Conservation (phyloP, 352 stramenopile genomes). For the Aphanomyces astaci region DNA sequence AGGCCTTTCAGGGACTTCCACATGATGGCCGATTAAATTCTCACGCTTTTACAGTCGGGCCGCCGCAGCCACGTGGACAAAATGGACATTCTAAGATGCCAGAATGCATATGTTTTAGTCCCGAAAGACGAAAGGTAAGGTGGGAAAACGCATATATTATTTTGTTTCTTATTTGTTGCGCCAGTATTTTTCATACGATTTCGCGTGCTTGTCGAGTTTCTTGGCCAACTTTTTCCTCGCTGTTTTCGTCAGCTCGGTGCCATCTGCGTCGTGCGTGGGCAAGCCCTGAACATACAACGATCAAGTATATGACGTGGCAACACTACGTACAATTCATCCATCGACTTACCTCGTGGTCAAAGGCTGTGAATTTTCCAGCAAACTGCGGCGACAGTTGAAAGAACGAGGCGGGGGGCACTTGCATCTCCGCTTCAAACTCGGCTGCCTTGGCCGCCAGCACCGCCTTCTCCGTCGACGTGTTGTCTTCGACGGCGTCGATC, state of each 20-base stretch:
- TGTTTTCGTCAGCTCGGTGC: constrained; percentile 49
- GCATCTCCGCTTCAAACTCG: constrained; percentile 57
- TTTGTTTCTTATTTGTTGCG: constrained; percentile 21
- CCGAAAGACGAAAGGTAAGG: background rate
- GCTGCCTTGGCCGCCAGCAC: constrained; percentile 37
- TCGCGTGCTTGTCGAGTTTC: constrained; percentile 59
- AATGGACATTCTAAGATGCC: too few species aligned
- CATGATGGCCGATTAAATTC: background rate
- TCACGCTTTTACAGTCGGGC: too few species aligned
- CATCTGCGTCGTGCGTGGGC: constrained; percentile 36
- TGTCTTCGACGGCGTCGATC: constrained; percentile 2
- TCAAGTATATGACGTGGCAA: background rate
- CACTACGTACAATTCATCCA: too few species aligned
- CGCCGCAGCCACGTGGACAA: background rate
- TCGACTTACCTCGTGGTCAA: constrained; percentile 35
- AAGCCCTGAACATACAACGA: constrained; percentile 28
- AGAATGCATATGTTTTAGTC: background rate
- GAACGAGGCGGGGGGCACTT: constrained; percentile 46
- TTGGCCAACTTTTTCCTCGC: constrained; percentile 73
- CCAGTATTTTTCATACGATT: constrained; percentile 64
- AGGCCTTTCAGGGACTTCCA: constrained; percentile 32
- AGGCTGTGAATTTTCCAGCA: constrained; percentile 38
- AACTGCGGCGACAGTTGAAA: constrained; percentile 45
- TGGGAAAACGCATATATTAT: constrained; percentile 1
- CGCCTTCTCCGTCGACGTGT: constrained; percentile 14